These are phyloP conservation scores for Venturia asperata DNA, from an alignment of 2,329 filamentous ascomycete genomes.

Conservation along the genomic window DNA sequence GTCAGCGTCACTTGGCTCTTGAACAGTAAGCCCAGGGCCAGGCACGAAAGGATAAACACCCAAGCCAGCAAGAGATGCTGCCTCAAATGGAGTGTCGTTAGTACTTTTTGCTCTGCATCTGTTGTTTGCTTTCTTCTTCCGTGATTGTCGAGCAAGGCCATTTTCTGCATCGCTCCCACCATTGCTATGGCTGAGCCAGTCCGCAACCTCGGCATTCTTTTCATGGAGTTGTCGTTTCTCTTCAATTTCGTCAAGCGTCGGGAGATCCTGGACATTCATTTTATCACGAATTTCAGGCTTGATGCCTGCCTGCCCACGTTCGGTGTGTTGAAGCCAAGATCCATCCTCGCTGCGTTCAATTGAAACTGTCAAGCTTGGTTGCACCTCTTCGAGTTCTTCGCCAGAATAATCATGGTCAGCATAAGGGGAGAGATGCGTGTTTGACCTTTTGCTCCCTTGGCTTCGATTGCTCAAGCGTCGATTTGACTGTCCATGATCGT, in stretches of 20 bases:
- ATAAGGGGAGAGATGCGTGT: slow-evolving; percentile 34
- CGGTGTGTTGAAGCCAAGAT: neutral
- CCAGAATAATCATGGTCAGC: slow-evolving; percentile 30
- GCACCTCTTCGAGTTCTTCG: slow-evolving; percentile 21
- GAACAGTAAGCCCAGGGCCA: slow-evolving; percentile 43
- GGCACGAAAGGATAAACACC: slow-evolving; percentile 40
- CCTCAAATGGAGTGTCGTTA: slow-evolving; percentile 30
- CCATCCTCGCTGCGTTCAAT: neutral
- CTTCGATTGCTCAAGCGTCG: slow-evolving; percentile 10
- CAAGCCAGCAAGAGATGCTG: slow-evolving; percentile 27
- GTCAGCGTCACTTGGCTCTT: slow-evolving; percentile 32
- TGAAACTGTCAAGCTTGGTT: neutral
- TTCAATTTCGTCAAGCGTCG: slow-evolving; percentile 46
- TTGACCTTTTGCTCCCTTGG: slow-evolving; percentile 24
- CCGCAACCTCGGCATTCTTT: slow-evolving; percentile 47
- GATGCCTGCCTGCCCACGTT: slow-evolving; percentile 31
- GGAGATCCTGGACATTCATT: slow-evolving; percentile 37
- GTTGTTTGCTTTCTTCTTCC: slow-evolving; percentile 22
- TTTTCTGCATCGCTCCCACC: slow-evolving; percentile 43
- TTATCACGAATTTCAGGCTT: slow-evolving; percentile 40
- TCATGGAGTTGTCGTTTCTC: slow-evolving; percentile 41
- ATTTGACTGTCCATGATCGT: neutral
- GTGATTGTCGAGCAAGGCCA: slow-evolving; percentile 28
- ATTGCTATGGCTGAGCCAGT: slow-evolving; percentile 44
- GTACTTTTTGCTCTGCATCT: slow-evolving; percentile 44